Conservation (phyloP, 768 basidiomycete species). For the Sistotremastrum niveocremeum region DNA sequence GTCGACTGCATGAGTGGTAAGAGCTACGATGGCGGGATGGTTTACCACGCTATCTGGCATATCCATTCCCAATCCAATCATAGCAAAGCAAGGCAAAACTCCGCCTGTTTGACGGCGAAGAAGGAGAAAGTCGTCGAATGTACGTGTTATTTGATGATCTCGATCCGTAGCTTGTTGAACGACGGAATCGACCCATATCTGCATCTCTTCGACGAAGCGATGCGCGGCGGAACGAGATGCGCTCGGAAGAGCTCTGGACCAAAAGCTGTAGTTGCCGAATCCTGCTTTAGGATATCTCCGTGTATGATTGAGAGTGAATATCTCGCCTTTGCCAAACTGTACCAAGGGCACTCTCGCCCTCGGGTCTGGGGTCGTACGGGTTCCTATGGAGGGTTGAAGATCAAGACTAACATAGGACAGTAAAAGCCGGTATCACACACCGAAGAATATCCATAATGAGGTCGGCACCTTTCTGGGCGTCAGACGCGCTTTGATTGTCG, state of each 20-base stretch:
- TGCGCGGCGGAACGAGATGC: constrained; percentile 13
- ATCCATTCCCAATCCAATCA: constrained; percentile 13
- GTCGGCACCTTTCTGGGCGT: constrained; percentile 38
- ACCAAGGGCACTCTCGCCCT: constrained; percentile 24
- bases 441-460: constrained; percentile 39
- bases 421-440: too few relatives aligned
- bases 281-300: too few relatives aligned
- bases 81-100: constrained; percentile 12
- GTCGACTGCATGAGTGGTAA: constrained; percentile 13
- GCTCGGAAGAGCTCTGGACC: constrained; percentile 16
- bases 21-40: constrained; percentile 9
- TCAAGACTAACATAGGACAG: too few relatives aligned
- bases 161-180: constrained; percentile 31
- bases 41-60: constrained; percentile 15
- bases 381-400: too few relatives aligned
- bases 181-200: constrained; percentile 23
- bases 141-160: too few relatives aligned
- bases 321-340: constrained; percentile 29
- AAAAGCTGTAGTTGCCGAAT: constrained; percentile 21
- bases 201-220: constrained; percentile 25
- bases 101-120: constrained; percentile 17
- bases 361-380: constrained; percentile 21
- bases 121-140: constrained; percentile 10
- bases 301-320: too few relatives aligned
- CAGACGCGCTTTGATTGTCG: constrained; percentile 47